Base-by-base conservation (phyloP, 805 yeast species). In the Barnettozyma siamensis region DNA sequence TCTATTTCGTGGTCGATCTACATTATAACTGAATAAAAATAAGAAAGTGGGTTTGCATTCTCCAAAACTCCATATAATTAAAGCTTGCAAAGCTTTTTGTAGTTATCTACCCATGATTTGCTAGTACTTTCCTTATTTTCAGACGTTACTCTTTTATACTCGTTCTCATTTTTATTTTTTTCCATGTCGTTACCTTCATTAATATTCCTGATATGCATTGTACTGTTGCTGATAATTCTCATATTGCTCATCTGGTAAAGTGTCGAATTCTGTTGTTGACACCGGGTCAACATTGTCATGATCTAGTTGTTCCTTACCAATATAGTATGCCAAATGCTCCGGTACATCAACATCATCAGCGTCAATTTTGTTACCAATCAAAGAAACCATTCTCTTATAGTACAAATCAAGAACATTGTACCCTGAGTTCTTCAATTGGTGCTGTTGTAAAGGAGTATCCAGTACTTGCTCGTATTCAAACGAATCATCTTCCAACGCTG, bases 361-460 rank as follows among this genome's bases (percentile, higher is more conserved):
- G 4, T 28, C 11, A 3, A 28, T 18, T 27, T 49, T 49, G 27
- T 53, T 59, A 2, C 83, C 83, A 5, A 75, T 75, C 17, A 76
- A 48, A 19, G 62, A 63, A 10, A 76, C 64, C 69, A 76, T 74
- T 45, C 70, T 68, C 28, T 57, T 59, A 43, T 76, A 77, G 44
- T 75, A 76, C 35, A 68, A 50, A 36, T 71, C 70, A 31, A 77
- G 48, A 8, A 75, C 67, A 40, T 68, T 71, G 38, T 61, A 64
- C 19, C 60, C 64, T 1, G 66, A 63, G 32, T 62, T 56, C 35
- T 50, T 48, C 15, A 44, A 21, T 8, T 35, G 19, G 26, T 32
- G 37, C 19, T 44, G 48, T 32, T 44, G 42, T 18, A 33, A 33
- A 58, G 63, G 16, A 45, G 43, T 21, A 54, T 20, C 11, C 26